Evolutionary conservation across 345 rosid species (phyloP), one percentile per base, ranked within the genome.

Genomic region (Euphorbia peplus): DNA sequence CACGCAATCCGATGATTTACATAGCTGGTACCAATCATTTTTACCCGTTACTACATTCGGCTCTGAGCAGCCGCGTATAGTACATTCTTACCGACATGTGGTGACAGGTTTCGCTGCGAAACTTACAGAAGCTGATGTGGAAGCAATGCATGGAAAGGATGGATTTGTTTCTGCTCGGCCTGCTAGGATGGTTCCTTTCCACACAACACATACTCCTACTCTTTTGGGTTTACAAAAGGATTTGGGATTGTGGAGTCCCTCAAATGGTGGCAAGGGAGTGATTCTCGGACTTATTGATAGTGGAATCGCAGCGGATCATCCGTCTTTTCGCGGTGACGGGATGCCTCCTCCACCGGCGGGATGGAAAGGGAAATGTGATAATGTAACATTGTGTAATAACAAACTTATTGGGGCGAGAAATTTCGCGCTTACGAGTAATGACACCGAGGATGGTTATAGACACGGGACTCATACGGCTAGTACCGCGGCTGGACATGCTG

Each of bases 401-500:
- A 75, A 69, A 63, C 55, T 75, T 13, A 74, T 68, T 46, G 77
- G 77, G 54, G 69, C 55, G 7, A 68, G 69, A 68, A 62, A 53
- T 25, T 68, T 60, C 8, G 19, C 29, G 53, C 22, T 68, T 7
- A 14, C 19, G 3, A 66, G 68, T 26, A 16, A n/a, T 4, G 22
- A 29, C 19, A 71, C 73, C 16, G 2, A 18, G 5, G 77, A 74
- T 53, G 63, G 24, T 4, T 12, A 13, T 8, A 70, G 39, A 24
- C 84, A 81, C 26, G 84, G 84, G 9, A 70, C 76, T 3, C 22
- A 19, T 8, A 25, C 51, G 13, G 16, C 80, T 21, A 52, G 82
- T 35, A 47, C 81, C 3, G 88, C 91, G 0, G 90, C 78, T 0
- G 92, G 92, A 25, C 74, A 71, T 69, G 78, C 80, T 32, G 88